Percentiles rank a stretch among this genome's conserved stretches.
phyloP scores from a whole-genome alignment of 2,329 filamentous ascomycete species.

The Pseudofabraea citricarpa region DNA sequence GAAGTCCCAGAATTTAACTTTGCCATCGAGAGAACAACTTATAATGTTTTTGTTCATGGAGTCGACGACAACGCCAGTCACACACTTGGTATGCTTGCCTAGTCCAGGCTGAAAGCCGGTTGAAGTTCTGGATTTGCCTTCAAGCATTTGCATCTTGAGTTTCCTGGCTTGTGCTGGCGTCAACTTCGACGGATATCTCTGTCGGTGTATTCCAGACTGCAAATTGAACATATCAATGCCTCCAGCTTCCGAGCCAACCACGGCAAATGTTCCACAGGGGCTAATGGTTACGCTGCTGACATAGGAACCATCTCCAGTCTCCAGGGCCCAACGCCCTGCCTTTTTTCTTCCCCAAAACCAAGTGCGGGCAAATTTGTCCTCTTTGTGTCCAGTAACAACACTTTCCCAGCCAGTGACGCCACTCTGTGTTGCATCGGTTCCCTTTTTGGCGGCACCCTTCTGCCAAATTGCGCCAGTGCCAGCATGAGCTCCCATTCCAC shows the following conservation, averaged over 20 bases:
- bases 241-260: slow-evolving; percentile 80
- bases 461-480: slow-evolving; percentile 81
- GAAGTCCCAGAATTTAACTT: slow-evolving; percentile 97
- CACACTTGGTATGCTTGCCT: slow-evolving; percentile 72
- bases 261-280: slow-evolving; percentile 86
- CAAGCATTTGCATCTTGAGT: slow-evolving; percentile 59
- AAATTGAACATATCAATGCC: slow-evolving; percentile 94
- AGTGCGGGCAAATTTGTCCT: slow-evolving; percentile 79
- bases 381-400: slow-evolving; percentile 85
- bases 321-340: slow-evolving; percentile 88
- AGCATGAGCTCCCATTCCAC: slow-evolving; percentile 81
- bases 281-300: slow-evolving; percentile 86
- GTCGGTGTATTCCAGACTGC: slow-evolving; percentile 84
- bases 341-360: slow-evolving; percentile 98
- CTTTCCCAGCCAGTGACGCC: slow-evolving; percentile 94
- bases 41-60: slow-evolving; percentile 82
- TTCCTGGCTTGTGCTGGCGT: slow-evolving; percentile 76
- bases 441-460: slow-evolving; percentile 57
- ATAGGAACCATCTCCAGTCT: slow-evolving; percentile 76
- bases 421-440: slow-evolving; percentile 65
- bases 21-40: slow-evolving; percentile 85
- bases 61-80: slow-evolving; percentile 86
- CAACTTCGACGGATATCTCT: slow-evolving; percentile 77
- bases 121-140: slow-evolving; percentile 21
- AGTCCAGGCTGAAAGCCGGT: slow-evolving; percentile 33